These are phyloP conservation scores for Bondarzewia mesenterica DNA, from an alignment of 1,284 basidiomycete species.

Conservation along the genomic window DNA sequence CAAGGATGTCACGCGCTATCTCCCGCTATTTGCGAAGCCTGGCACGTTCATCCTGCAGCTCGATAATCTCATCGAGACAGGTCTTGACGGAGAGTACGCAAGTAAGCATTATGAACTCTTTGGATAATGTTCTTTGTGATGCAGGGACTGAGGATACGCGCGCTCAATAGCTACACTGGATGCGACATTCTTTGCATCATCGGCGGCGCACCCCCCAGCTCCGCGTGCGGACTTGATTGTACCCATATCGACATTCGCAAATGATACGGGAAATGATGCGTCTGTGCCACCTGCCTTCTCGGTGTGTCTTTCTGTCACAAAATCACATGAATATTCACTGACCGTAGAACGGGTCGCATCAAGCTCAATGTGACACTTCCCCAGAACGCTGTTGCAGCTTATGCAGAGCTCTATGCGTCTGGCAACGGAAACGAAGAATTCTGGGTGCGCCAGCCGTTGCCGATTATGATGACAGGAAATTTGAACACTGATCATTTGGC, in stretches of 20 bases:
- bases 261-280: conserved; percentile 56
- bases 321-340: not conserved
- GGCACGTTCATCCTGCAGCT: conserved; percentile 67
- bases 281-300: conserved; percentile 69
- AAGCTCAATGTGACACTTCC: conserved; percentile 66
- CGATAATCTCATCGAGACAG: conserved; percentile 54
- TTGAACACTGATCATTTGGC: not conserved
- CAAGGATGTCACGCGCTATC: conserved; percentile 70
- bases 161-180: conserved; percentile 54
- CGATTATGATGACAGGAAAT: too few relatives aligned
- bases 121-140: not conserved
- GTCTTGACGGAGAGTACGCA: conserved; percentile 60
- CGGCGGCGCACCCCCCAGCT: conserved; percentile 44
- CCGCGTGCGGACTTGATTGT: conserved; percentile 56
- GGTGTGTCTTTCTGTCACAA: conserved; percentile 27
- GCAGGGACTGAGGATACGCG: too few relatives aligned
- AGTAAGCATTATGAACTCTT: conserved; percentile 29
- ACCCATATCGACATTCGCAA: conserved; percentile 56
- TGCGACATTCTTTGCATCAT: conserved; percentile 65
- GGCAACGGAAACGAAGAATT: conserved; percentile 72
- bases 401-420: conserved; percentile 66
- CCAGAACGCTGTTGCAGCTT: conserved; percentile 57
- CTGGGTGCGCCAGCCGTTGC: conserved; percentile 42
- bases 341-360: not conserved
- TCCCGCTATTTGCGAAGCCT: conserved; percentile 55